These are phyloP conservation scores for Alternaria longipes DNA, from an alignment of 2,329 filamentous ascomycete genomes.

Conservation along the genomic window DNA sequence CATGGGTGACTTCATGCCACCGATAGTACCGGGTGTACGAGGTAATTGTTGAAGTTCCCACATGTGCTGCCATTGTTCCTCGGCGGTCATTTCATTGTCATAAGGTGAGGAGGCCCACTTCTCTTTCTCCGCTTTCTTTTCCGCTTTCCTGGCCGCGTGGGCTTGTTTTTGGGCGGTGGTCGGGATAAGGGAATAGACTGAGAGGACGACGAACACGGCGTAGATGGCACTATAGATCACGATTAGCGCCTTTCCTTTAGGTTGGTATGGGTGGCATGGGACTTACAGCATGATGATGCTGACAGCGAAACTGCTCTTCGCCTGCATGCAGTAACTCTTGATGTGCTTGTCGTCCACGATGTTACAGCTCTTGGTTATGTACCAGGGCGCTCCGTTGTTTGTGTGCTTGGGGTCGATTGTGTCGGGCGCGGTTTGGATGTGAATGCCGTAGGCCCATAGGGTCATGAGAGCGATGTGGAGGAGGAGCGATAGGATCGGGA, in stretches of 20 bases:
- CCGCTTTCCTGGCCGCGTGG: slow-evolving; percentile 38
- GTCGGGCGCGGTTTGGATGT: slow-evolving; percentile 78
- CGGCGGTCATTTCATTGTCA: slow-evolving; percentile 46
- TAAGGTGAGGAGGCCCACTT: slow-evolving; percentile 42
- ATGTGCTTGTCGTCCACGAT: slow-evolving; percentile 66
- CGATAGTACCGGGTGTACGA: slow-evolving; percentile 44
- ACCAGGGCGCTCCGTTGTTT: slow-evolving; percentile 74
- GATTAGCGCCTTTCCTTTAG: background rate
- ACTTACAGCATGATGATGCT: slow-evolving; percentile 75
- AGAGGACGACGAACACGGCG: slow-evolving; percentile 66
- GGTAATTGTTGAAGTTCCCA: slow-evolving; percentile 53
- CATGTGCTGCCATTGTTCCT: slow-evolving; percentile 54
- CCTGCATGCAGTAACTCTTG: slow-evolving; percentile 69
- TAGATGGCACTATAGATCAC: slow-evolving; percentile 64
- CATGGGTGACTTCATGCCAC: slow-evolving; percentile 41
- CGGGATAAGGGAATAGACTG: slow-evolving; percentile 64
- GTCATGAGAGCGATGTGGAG: slow-evolving; percentile 66
- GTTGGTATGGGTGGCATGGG: background rate
- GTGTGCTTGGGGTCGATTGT: slow-evolving; percentile 71
- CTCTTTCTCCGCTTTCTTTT: slow-evolving; percentile 49
- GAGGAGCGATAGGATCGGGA: slow-evolving; percentile 69
- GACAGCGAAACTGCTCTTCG: slow-evolving; percentile 72
- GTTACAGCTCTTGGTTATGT: slow-evolving; percentile 74
- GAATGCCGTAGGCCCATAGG: slow-evolving; percentile 72
- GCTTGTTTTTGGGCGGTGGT: slow-evolving; percentile 41